phyloP scores from a whole-genome alignment of 169 alveolate species.

The Cryptosporidium meleagridis region DNA sequence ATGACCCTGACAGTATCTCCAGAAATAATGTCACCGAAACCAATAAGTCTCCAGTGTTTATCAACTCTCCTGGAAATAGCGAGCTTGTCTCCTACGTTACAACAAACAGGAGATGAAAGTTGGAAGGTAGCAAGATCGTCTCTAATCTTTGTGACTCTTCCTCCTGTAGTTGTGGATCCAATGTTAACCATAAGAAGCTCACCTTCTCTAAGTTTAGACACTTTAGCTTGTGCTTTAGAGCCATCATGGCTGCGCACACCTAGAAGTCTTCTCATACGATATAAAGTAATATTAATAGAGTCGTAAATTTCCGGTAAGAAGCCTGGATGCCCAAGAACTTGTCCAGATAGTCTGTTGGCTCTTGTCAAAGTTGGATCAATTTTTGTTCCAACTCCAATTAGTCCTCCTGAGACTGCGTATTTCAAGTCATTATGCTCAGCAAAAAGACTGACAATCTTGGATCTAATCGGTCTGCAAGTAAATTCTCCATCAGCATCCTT shows the following conservation, averaged over 20 bases:
- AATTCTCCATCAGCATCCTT: conserved; percentile 89
- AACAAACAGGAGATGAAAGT: conserved; percentile 82
- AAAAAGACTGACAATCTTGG: conserved; percentile 92
- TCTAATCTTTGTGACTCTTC: conserved; percentile 88
- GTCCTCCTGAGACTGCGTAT: conserved; percentile 98
- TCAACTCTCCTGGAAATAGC: conserved; percentile 97
- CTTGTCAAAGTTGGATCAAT: conserved; percentile 98
- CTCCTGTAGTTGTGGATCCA: conserved; percentile 97
- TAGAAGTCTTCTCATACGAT: conserved; percentile 88
- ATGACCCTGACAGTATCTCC: conserved; percentile 55
- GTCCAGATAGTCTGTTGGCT: conserved; percentile 97
- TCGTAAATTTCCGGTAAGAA: conserved; percentile 93
- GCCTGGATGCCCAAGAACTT: conserved; percentile 96
- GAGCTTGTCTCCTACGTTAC: conserved; percentile 95
- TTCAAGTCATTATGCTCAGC: conserved; percentile 97
- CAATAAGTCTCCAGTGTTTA: conserved; percentile 97
- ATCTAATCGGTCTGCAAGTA: conserved; percentile 90
- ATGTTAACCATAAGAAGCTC: conserved; percentile 97
- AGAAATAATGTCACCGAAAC: conserved; percentile 94
- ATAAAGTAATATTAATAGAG: conserved; percentile 90
- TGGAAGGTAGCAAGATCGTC: conserved; percentile 78
- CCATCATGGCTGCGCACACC: conserved; percentile 90
- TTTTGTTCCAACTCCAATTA: conserved; percentile 95
- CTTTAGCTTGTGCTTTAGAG: conserved; percentile 89
- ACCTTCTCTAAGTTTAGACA: conserved; percentile 94